Conservation (phyloP, 106 monocot genomes). For the Iris macrosiphon region DNA sequence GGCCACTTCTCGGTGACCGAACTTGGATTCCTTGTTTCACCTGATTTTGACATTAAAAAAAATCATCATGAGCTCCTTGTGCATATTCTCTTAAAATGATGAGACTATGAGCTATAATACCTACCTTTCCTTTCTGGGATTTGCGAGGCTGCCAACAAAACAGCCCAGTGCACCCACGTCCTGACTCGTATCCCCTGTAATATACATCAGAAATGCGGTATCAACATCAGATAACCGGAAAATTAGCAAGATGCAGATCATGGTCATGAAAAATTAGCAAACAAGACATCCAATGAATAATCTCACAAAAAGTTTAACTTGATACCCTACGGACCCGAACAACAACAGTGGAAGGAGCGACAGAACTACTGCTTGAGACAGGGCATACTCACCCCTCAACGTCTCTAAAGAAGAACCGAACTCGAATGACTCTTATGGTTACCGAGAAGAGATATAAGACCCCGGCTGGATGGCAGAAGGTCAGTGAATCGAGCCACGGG, state of each 20-base stretch:
- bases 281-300: too few species aligned
- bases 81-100: not conserved
- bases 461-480: too few species aligned
- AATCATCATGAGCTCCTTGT: not conserved
- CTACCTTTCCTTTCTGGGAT: conserved; percentile 25
- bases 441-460: too few species aligned
- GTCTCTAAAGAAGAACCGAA: too few species aligned
- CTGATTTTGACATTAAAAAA: conserved; percentile 15
- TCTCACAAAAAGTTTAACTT: too few species aligned
- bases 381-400: too few species aligned
- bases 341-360: too few species aligned
- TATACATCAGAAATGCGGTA: not conserved
- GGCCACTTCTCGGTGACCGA: conserved; percentile 16
- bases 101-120: not conserved
- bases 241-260: not conserved
- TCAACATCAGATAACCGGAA: not conserved
- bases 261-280: conserved; percentile 1
- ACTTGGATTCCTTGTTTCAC: conserved; percentile 27
- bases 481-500: too few species aligned
- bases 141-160: conserved; percentile 58
- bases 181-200: conserved; percentile 63
- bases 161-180: conserved; percentile 47
- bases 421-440: too few species aligned
- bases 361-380: too few species aligned
- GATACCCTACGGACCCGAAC: too few species aligned